Base-by-base conservation (phyloP, 805 yeast species). In the Priceomyces fermenticarens region DNA sequence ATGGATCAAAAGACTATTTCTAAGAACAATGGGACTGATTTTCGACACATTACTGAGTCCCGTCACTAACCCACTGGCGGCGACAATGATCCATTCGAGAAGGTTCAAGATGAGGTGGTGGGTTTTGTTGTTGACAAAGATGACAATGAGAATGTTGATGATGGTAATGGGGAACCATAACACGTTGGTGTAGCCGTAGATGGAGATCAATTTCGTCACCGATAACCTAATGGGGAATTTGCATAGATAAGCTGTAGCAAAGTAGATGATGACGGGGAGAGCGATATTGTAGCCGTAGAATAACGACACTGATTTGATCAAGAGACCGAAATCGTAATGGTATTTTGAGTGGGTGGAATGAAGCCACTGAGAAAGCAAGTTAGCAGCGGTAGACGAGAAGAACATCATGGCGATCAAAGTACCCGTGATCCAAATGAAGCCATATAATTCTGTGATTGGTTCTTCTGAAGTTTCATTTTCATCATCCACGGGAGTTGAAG, bases 381-480 rank as follows among this genome's bases (percentile, higher is more conserved):
- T 80, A 2, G 86, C 77, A 14, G 86, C 74, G 0, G 95, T 83
- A 28, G 85, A 77, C 34, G 89, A 75, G 43, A 88, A 81, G 63
- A 89, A 89, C 58, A 87, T 70, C 26, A 83, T 67, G 48, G 86
- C 78, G 1, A 87, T 79, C 37, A 88, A 77, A 0, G 96, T 84
- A 0, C 89, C 88, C 10, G 91, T 85, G 33, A 90, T 81, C 98
- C 98, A 90, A 13, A 88, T 68, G 6, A 95, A 85, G 0, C 97
- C 97, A 59, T 88, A 91, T 39, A 90, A 64, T 54, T 90, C 98
- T 1, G 64, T 56, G 11, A 71, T 69, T 30, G 71, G 71, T 35
- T 70, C 68, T 27, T 60, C 68, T 6, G 52, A 55, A 20, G 25
- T 5, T 20, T 20, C 25, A 12, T 53, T 50, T 20, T 54, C 52